Base-by-base conservation (phyloP, 2,329 filamentous ascomycete genomes). In the Mycosphaerella arachidis region DNA sequence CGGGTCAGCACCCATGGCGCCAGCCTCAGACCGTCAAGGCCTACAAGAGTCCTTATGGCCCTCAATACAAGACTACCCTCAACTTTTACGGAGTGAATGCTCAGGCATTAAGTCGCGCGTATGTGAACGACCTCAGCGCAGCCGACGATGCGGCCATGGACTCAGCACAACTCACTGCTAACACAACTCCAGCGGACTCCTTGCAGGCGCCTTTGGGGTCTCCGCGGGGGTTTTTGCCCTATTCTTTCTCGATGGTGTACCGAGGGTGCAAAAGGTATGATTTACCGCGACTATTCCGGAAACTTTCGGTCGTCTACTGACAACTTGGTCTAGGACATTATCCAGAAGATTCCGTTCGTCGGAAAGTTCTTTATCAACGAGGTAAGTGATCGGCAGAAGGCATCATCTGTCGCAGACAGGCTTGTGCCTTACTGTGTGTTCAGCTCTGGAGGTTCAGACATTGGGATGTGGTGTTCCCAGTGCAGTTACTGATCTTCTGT, bases 241-340 rank as follows among this genome's bases (percentile, higher is more conserved):
- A 67, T 86, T 84, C 78, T 85, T 87, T 79, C 83, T 87, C 76
- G 82, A 83, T 68, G 84, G 86, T 68, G 79, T 87, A 81, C 84
- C 27, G 45, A 57, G 62, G 51, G 63, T 67, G 51, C 63, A 65
- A 58, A 54, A 63, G 59, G 59, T 59, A 24, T 24, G 24, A 24
- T 24, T 24, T 24, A 1, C 24, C 24, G 24, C 24, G 24, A 24
- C 24, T 27, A n/a, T 2, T 29, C 29, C 20, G 13, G 27, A 27
- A n/a, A 8, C 16, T 16, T n/a, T 8, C 10, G 8, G 29, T 30
- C 29, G 40, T 40, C 30, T 20, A 40, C 50, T 54, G 16, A 56
- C 30, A 31, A 35, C 48, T 20, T 53, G 7, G 24, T 37, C 4
- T 27, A 57, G 55, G 67, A 69, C 50, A 67, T 69, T 55, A 78